A percentile compares a stretch with the other conserved stretches of the same genome.
phyloP scores from a whole-genome alignment of 2,329 filamentous ascomycete species.

The Chalaropsis thielavioides region DNA sequence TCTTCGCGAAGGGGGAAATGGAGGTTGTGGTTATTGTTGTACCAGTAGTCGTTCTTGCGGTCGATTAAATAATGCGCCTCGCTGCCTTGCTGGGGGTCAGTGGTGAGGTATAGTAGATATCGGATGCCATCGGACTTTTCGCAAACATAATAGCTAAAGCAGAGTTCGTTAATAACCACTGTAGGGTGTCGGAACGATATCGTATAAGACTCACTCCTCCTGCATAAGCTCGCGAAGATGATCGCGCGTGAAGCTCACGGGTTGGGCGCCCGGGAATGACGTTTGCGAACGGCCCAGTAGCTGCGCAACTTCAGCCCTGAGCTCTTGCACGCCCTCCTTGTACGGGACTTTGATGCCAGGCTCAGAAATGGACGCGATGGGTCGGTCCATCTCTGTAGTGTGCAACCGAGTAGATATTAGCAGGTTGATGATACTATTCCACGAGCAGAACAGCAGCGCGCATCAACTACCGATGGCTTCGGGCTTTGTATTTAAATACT shows the following conservation, averaged over 20 bases:
- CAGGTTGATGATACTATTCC: background rate
- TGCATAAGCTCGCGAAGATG: slow-evolving; percentile 71
- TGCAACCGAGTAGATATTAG: background rate
- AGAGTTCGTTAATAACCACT: slow-evolving; percentile 12
- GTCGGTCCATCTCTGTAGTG: slow-evolving; percentile 19
- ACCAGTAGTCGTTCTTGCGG: slow-evolving; percentile 95
- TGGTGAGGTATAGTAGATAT: slow-evolving; percentile 81
- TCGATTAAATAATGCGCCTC: slow-evolving; percentile 90
- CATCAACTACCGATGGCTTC: too few relatives aligned
- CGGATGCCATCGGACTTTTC: slow-evolving; percentile 96
- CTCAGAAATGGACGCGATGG: slow-evolving; percentile 39
- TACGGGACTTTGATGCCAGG: slow-evolving; percentile 46
- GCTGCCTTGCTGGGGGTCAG: slow-evolving; percentile 39
- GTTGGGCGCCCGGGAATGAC: slow-evolving; percentile 80
- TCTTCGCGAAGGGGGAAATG: slow-evolving; percentile 66
- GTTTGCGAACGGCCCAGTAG: slow-evolving; percentile 56
- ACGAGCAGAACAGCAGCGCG: background rate
- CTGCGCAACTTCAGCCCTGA: slow-evolving; percentile 59
- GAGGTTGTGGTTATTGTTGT: slow-evolving; percentile 50
- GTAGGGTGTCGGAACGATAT: background rate
- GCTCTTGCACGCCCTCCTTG: slow-evolving; percentile 40
- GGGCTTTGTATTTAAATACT: too few relatives aligned
- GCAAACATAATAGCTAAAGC: slow-evolving; percentile 73
- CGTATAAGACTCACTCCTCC: slow-evolving; percentile 45
- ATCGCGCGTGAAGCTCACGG: slow-evolving; percentile 72